Evolutionary conservation across 495 filamentous ascomycete species (phyloP), one percentile per base, ranked within the genome.

Genomic region (Penicillium paradoxum): DNA sequence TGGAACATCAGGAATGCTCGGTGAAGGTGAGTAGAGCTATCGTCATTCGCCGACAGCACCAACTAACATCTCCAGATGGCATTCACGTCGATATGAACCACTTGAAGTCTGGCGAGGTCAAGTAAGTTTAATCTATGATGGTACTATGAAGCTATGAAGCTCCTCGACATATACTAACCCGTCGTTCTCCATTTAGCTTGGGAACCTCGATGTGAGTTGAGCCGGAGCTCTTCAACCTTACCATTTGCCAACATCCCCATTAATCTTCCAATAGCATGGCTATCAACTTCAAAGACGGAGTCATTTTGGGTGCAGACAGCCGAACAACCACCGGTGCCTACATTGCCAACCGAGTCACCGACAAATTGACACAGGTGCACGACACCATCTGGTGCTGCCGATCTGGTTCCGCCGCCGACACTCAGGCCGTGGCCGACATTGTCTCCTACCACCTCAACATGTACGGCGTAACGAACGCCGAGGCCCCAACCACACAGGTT

Each of bases 381-480:
- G 93, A 97, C 72, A 97, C 92, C 43, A 97, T 98, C 70, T 98
- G 93, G 93, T 98, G 93, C 79, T 98, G 93, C 75, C 86, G 86
- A 58, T 97, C 95, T 46, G 93, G 93, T 25, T 97, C 93, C 10
- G 93, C 93, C 18, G 93, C 93, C 60, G 93, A 98, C 69, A 98
- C 93, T 49, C 93, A 98, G 73, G 95, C 93, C 19, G 87, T 98
- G 38, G 95, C 93, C 44, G 93, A 98, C 66, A 96, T 98, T 56
- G 93, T 97, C 38, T 88, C 92, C 62, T 97, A 96, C 71, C 86
- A 98, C 67, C 81, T 98, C 41, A 89, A 89, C 69, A 84, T 96
- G 79, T 96, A 95, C 73, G 85, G 85, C 38, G 87, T 96, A 65
- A 79, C 76, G 62, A 95, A 96, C 71, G 82, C 89, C 67, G 88